Base-by-base conservation (phyloP, 805 yeast species). In the Cyberlindnera euphorbiae region DNA sequence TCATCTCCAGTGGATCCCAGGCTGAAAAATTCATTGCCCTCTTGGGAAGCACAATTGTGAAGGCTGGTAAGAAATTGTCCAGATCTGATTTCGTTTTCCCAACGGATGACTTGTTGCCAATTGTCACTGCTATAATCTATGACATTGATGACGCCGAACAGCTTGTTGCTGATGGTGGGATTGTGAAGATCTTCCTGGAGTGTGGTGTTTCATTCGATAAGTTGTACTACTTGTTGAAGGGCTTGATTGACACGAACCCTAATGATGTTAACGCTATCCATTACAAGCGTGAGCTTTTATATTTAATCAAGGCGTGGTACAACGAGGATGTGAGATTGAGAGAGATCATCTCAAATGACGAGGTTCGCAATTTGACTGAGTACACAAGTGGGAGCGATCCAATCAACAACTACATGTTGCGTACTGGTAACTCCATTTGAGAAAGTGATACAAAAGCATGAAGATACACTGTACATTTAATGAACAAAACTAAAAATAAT, bases 41-140 rank as follows among this genome's bases (percentile, higher is more conserved):
- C n/a, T 23, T 53, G 35, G 39, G 47, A 10, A 36, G 46, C 14
- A 46, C 53, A 34, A 35, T 66, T 30, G 49, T 65, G 8, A 55
- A 61, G 13, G 60, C 82, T 35, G 96, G 95, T 1, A 66, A 74
- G 40, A 75, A 74, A 53, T 66, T 87, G 33, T 67, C 75, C 35
- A 72, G 73, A 17, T 77, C 84, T 28, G 95, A 87, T 49, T 69
- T 76, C 51, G 82, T 88, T 4, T 87, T 89, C 65, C 95, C 96
- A 14, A 69, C 84, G 6, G 75, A 75, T 45, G 79, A 77, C 38
- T 65, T 89, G 31, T 66, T 86, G 47, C 81, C 84, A 40, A 65
- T 82, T 42, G 63, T 85, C 31, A 69, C 80, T 46, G 74, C 73
- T 46, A 19, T 41, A 28, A 64, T 82, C 27, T 63, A 66, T 25